These are phyloP conservation scores for Urochloa ruziziensis DNA, from an alignment of 176 grass and related monocot species.

Conservation along the genomic window DNA sequence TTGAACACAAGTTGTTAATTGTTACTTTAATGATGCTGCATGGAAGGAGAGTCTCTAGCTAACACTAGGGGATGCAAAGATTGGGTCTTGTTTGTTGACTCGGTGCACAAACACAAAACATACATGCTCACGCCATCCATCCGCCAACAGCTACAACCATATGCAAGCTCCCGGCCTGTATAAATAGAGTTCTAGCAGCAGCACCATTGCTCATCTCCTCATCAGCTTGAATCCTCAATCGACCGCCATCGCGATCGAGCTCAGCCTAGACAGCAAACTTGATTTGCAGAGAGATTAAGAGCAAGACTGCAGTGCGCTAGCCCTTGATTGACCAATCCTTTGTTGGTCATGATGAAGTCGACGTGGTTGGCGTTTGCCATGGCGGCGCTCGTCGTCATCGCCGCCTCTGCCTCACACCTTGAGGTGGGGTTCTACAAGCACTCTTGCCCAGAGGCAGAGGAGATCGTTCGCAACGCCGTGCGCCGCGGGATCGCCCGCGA, in stretches of 20 bases:
- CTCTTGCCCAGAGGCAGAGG: conserved; percentile 56
- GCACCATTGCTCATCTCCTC: not conserved
- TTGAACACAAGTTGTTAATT: not conserved
- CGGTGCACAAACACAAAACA: not conserved
- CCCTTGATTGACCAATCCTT: too few species aligned
- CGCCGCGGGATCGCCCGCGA: conserved; percentile 21
- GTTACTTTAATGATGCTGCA: not conserved
- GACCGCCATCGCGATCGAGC: not conserved
- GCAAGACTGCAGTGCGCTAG: not conserved
- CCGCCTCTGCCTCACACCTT: not conserved
- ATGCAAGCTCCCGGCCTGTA: not conserved
- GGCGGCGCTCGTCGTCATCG: not conserved
- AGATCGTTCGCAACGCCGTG: conserved; percentile 62
- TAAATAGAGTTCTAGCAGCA: not conserved
- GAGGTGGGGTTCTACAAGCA: conserved; percentile 64
- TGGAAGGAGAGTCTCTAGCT: not conserved
- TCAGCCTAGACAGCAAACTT: not conserved
- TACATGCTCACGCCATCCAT: not conserved
- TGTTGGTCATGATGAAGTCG: not conserved
- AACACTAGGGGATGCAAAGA: not conserved
- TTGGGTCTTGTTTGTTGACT: conserved; percentile 10
- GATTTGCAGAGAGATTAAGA: not conserved
- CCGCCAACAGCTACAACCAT: not conserved
- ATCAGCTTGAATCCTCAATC: not conserved
- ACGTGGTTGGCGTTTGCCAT: conserved; percentile 7